Evolutionary conservation across 169 alveolate genomes (phyloP).

Genomic region (Plasmodium gonderi): DNA sequence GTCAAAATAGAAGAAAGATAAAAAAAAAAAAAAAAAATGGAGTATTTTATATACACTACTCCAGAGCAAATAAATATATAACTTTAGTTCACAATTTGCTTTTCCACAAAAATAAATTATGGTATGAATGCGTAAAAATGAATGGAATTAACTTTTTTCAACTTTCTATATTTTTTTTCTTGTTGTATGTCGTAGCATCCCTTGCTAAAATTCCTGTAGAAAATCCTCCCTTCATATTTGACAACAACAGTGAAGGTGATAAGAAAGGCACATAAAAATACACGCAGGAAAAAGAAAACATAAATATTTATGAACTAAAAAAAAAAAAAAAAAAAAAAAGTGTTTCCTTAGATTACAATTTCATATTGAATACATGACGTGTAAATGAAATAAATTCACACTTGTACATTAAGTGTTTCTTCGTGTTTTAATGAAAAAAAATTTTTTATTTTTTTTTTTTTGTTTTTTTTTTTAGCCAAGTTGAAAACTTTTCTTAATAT

Average conservation of each 20-base stretch:
- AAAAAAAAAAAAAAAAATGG: neutral
- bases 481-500: constrained; percentile 21
- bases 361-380: neutral
- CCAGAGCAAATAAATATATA: neutral
- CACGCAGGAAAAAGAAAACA: neutral
- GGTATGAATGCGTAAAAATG: constrained; percentile 1
- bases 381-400: neutral
- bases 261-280: neutral
- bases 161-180: neutral
- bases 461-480: constrained; percentile 2
- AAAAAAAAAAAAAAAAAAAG: neutral
- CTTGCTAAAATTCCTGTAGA: constrained; percentile 34
- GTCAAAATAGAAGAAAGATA: neutral
- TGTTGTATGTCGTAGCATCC: neutral
- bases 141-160: neutral
- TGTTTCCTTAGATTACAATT: neutral
- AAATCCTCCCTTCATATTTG: constrained; percentile 56
- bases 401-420: neutral
- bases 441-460: neutral
- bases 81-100: neutral
- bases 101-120: neutral
- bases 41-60: neutral
- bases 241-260: constrained; percentile 19
- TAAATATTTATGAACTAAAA: neutral
- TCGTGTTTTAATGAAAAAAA: neutral